Evolutionary conservation across 1,284 basidiomycete species (phyloP), one percentile per base, ranked within the genome.

Genomic region (Psilocybe mexicana): DNA sequence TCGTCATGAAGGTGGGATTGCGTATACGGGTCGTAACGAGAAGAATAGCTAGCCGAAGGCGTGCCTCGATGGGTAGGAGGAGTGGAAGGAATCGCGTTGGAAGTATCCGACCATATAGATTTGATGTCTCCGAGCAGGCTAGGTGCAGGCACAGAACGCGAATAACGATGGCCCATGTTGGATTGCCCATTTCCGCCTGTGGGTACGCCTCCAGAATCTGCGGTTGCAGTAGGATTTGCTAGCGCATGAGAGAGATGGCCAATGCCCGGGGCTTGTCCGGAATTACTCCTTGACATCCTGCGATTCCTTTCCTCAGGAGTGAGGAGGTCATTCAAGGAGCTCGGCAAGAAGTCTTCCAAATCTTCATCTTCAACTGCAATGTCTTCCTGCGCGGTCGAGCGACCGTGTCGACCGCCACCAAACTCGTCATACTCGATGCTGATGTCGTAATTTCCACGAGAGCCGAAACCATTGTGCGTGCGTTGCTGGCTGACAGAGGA

Each of bases 321-420:
- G 45, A 96, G 76, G 14, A 96, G 77, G 61, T 96, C 93, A n/a
- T 86, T 91, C 50, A 96, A 75, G 6, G 88, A 92, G 54, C 90
- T 88, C 0, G 94, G 94, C 28, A 96, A 71, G 69, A 96, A 90
- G 58, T 94, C 93, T 68, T 97, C 94, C 53, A 92, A 73, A 63
- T 93, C 90, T 45, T 88, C 91, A 54, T 89, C 88, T 26, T 85
- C 85, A 0, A 84, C 83, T 0, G 80, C 80, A n/a, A 76, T 69
- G 2, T 80, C 79, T 0, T 67, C 59, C 40, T 69, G 60, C 30
- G 59, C 55, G 53, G 53, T 47, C 33, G 45, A 58, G 52, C 50
- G 56, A n/a, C 48, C 44, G 25, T 59, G 62, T 26, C 58, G 55
- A 6, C 52, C 40, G 24, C 61, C 64, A 45, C 60, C 65, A 58